Conservation (phyloP, 2,329 filamentous ascomycete species). For the Xylariaceae sp. region DNA sequence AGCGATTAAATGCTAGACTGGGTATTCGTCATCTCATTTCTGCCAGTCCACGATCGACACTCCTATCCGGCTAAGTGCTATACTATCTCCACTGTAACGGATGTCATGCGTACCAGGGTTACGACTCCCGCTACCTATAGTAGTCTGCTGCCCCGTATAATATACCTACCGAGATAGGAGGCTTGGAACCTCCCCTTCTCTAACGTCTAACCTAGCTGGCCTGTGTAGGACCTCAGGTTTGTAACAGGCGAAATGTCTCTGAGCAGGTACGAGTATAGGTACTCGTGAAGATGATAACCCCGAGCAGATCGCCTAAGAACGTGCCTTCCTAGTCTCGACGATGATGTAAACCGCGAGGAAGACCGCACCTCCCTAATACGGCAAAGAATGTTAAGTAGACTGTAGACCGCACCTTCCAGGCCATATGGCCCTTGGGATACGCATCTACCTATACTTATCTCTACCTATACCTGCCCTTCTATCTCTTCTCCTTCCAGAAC, state of each 20-base stretch:
- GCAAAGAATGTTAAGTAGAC: background rate
- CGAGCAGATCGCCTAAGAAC: too few species aligned
- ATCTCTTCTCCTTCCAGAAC: background rate
- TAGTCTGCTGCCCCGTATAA: too few species aligned
- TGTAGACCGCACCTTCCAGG: background rate
- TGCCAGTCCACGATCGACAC: background rate
- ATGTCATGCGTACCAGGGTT: background rate
- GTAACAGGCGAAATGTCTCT: too few species aligned
- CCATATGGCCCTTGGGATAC: background rate
- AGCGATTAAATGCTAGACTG: background rate
- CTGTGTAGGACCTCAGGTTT: too few species aligned
- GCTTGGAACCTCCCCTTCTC: too few species aligned
- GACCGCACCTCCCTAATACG: background rate
- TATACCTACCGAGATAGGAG: too few species aligned
- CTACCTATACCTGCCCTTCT: background rate
- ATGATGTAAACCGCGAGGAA: background rate
- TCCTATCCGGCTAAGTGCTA: background rate
- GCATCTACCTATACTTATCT: background rate
- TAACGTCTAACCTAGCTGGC: too few species aligned
- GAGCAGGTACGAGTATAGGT: too few species aligned
- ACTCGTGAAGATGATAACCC: too few species aligned
- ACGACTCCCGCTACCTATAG: too few species aligned
- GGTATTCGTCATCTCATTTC: background rate
- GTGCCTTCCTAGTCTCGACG: background rate
- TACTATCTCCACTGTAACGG: background rate